phyloP scores from a whole-genome alignment of 1,139 yeast genomes.

The Diutina rugosa region DNA sequence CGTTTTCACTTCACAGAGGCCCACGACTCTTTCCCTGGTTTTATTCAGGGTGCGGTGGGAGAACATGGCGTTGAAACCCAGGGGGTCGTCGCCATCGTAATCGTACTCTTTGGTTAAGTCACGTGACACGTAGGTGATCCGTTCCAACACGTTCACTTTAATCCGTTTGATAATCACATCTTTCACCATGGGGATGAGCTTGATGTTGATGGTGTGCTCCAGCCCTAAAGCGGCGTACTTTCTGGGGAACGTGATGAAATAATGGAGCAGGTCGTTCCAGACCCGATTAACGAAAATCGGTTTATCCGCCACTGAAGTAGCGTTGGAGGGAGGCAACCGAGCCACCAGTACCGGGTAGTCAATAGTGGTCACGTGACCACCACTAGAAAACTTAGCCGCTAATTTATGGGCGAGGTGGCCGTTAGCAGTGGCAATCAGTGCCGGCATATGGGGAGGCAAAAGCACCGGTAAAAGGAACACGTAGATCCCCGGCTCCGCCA shows the following conservation, averaged over 20 bases:
- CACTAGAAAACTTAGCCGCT: slow-evolving; percentile 6
- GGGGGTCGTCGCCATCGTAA: slow-evolving; percentile 38
- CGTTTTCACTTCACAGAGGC: slow-evolving; percentile 53
- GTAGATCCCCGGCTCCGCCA: slow-evolving; percentile 50
- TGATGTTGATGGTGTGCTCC: slow-evolving; percentile 47
- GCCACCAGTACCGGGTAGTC: slow-evolving; percentile 40
- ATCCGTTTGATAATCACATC: slow-evolving; percentile 59
- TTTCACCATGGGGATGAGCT: slow-evolving; percentile 61
- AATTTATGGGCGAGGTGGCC: slow-evolving; percentile 28
- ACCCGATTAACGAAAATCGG: slow-evolving; percentile 73
- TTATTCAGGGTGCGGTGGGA: slow-evolving; percentile 3
- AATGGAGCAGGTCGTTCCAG: slow-evolving; percentile 73
- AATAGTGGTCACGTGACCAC: slow-evolving; percentile 14
- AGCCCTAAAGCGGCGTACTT: slow-evolving; percentile 60
- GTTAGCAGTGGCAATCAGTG: slow-evolving; percentile 46
- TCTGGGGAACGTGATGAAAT: slow-evolving; percentile 65
- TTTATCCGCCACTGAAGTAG: slow-evolving; percentile 60
- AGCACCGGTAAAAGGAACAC: slow-evolving; percentile 63
- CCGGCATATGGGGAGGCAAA: slow-evolving; percentile 62
- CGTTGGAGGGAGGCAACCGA: slow-evolving; percentile 72
- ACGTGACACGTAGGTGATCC: slow-evolving; percentile 50
- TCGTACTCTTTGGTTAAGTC: slow-evolving; percentile 43
- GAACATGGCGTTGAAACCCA: background rate
- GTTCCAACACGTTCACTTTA: slow-evolving; percentile 59
- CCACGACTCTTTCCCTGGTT: slow-evolving; percentile 38